A percentile compares a stretch with the other conserved stretches of the same genome.
These are phyloP conservation scores for Rhizopogon parksii DNA, from an alignment of 1,284 basidiomycete species.

Conservation along the genomic window DNA sequence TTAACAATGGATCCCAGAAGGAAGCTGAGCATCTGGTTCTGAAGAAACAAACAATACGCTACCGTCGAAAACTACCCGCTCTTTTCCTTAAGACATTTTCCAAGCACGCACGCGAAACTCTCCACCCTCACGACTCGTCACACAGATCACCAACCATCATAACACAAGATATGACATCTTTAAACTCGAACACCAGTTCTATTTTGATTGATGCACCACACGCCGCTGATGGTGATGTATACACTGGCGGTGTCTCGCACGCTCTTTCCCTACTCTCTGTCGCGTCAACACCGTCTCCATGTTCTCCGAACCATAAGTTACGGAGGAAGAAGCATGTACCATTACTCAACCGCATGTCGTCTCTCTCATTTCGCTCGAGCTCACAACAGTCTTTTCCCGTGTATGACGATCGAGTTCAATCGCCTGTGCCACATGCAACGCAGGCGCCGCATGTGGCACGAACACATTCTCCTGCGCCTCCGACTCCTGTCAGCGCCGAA, in stretches of 20 bases:
- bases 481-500: conserved; percentile 17
- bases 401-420: conserved; percentile 16
- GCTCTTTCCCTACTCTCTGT: conserved; percentile 17
- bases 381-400: conserved; percentile 21
- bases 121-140: conserved; percentile 8
- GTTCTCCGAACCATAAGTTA: conserved; percentile 27
- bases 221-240: conserved; percentile 16
- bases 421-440: conserved; percentile 15
- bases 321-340: conserved; percentile 35
- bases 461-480: conserved; percentile 15
- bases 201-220: conserved; percentile 19
- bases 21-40: conserved; percentile 12
- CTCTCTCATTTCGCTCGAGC: conserved; percentile 32
- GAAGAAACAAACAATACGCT: conserved; percentile 12
- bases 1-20: conserved; percentile 5
- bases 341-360: conserved; percentile 32
- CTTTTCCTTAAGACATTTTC: conserved; percentile 16
- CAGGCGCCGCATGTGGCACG: conserved; percentile 15
- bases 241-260: conserved; percentile 12
- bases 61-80: conserved; percentile 14
- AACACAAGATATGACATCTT: conserved; percentile 13
- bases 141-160: not conserved
- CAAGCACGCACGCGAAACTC: conserved; percentile 14
- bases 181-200: conserved; percentile 10
- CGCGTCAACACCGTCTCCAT: conserved; percentile 18